Base-by-base conservation (phyloP, 2,329 filamentous ascomycete species). In the Mycosphaerella sp. region DNA sequence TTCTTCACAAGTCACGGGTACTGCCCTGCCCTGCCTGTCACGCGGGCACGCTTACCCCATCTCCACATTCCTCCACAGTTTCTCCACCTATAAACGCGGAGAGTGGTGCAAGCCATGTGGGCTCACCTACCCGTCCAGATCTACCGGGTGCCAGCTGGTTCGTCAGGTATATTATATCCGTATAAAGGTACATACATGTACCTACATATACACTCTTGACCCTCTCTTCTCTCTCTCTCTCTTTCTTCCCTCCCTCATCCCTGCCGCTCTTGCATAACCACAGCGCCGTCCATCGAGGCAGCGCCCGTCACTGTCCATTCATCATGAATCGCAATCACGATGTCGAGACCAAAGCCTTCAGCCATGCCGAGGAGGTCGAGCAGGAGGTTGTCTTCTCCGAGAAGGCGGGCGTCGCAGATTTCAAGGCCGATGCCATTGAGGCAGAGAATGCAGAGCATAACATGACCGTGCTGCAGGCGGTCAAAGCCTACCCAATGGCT, bases 381-480 rank as follows among this genome's bases (percentile, higher is more conserved):
- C 45, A 49, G 16, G 13, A 32, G 25, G 30, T 39, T 9, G 45
- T 37, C 45, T 41, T 41, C 13, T 37, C 45, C 28, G 36, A 41
- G 18, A 49, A 66, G 59, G 50, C 58, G 16, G 45, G 41, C 12
- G 49, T 56, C 37, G 49, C 68, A 56, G 70, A 73, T 50, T 73
- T 72, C 73, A 77, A 75, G 70, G 66, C 70, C 5, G 77, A 71
- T 59, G 79, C 79, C 56, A 76, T 80, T 59, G 75, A 79, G 55
- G 80, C 78, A 10, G 81, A 84, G 68, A 75, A 73, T 54, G 63
- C 58, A 21, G 77, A 80, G 64, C 75, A 78, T 61, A 63, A 71
- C 28, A 77, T 79, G 75, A 66, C 61, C 1, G 74, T 77, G 52
- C 41, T 73, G 13, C 49, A 78, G 59, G 77, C 77, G 52, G 72